phyloP scores from a whole-genome alignment of 75 land plant species.

The Larix kaempferi region DNA sequence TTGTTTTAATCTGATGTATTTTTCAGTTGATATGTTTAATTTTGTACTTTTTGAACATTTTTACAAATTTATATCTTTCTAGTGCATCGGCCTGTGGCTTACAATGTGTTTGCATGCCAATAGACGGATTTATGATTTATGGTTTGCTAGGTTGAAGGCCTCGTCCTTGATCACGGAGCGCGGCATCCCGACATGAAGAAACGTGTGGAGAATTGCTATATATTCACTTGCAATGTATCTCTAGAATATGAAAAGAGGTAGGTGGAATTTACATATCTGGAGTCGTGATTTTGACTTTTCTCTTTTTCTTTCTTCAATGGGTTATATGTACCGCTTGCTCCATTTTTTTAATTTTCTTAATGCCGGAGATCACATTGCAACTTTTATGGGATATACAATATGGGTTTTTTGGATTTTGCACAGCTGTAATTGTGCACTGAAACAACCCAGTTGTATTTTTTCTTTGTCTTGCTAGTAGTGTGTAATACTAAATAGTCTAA shows the following conservation, averaged over 20 bases:
- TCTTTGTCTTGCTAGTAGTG: no score
- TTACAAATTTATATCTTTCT: no score
- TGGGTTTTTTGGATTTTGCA: background rate
- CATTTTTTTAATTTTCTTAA: background rate
- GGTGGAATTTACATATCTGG: background rate
- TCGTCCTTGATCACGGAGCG: conserved; percentile 95
- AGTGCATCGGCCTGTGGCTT: no score
- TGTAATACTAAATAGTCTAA: no score
- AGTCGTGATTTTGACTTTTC: background rate
- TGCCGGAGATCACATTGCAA: background rate
- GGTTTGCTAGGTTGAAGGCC: conserved; percentile 63
- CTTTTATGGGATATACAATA: background rate
- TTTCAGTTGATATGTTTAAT: no score
- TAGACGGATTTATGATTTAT: no score
- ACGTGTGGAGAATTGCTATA: conserved; percentile 86
- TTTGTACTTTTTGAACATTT: no score
- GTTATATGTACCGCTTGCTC: background rate
- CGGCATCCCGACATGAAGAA: conserved; percentile 96
- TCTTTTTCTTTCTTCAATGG: background rate
- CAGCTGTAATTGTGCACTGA: background rate
- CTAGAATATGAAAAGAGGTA: conserved; percentile 99
- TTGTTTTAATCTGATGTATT: no score
- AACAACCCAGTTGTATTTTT: no score
- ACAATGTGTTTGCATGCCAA: no score
- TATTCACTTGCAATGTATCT: conserved; percentile 93